Percentiles rank a stretch among this genome's conserved stretches.
Conservation (phyloP, 2,329 filamentous ascomycete genomes). For the Myriangium duriaei region DNA sequence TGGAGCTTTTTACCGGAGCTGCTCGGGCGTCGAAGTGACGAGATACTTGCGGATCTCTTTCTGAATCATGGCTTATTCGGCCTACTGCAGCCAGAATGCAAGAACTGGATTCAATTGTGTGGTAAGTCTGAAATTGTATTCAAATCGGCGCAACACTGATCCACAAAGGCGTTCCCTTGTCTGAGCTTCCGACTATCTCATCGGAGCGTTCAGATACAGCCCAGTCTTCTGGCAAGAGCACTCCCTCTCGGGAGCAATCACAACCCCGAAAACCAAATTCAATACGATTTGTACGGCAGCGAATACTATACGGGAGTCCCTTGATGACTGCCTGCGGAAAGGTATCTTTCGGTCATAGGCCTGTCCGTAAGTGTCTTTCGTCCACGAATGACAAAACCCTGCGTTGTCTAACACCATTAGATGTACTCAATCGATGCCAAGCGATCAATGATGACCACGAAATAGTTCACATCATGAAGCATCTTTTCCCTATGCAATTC, state of each 20-base stretch:
- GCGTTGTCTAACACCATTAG: slow-evolving; percentile 36
- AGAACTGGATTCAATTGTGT: slow-evolving; percentile 67
- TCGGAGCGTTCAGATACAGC: background rate
- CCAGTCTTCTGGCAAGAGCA: too few relatives aligned
- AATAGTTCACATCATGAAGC: slow-evolving; percentile 67
- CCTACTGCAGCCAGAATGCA: slow-evolving; percentile 43
- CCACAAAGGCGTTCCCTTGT: too few relatives aligned
- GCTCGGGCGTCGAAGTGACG: slow-evolving; percentile 62
- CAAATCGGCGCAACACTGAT: slow-evolving; percentile 26
- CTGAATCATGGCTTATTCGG: slow-evolving; percentile 67
- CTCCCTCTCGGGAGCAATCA: too few relatives aligned
- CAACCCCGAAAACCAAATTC: slow-evolving; percentile 39
- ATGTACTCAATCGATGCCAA: slow-evolving; percentile 65
- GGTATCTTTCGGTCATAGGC: slow-evolving; percentile 62
- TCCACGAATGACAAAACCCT: too few relatives aligned
- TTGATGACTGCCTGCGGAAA: slow-evolving; percentile 54
- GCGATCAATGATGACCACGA: slow-evolving; percentile 36
- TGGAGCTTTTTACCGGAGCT: slow-evolving; percentile 68
- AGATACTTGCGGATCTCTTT: slow-evolving; percentile 65
- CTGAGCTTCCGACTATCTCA: too few relatives aligned
- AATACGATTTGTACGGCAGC: slow-evolving; percentile 65
- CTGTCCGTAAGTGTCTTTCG: slow-evolving; percentile 68
- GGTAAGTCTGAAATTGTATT: slow-evolving; percentile 40
- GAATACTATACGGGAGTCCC: slow-evolving; percentile 76
- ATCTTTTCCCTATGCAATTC: slow-evolving; percentile 88